phyloP scores from a whole-genome alignment of 148 eudicot genomes.

The Limonium bicolor region DNA sequence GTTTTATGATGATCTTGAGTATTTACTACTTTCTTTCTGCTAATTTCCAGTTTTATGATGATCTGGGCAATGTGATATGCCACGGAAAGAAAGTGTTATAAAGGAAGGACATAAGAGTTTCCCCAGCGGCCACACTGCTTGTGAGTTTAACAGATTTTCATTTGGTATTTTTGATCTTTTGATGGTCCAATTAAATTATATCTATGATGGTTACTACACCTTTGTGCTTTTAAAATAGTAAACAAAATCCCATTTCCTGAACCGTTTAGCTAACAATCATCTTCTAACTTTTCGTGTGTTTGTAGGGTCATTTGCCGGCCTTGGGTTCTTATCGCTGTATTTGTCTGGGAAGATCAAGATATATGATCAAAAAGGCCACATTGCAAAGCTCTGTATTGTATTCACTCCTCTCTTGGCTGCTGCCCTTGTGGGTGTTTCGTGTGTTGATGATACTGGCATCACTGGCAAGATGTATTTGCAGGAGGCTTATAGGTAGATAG shows the following conservation, averaged over 20 bases:
- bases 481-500: conserved; percentile 54
- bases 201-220: background rate
- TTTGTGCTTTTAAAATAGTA: background rate
- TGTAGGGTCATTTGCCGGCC: conserved; percentile 91
- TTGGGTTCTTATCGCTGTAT: conserved; percentile 68
- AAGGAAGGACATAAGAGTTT: conserved; percentile 95
- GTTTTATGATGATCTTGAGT: conserved; percentile 23
- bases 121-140: conserved; percentile 90
- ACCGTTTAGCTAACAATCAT: too few species aligned
- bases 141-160: conserved; percentile 28
- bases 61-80: conserved; percentile 34
- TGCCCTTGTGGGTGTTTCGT: conserved; percentile 67
- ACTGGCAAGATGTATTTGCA: conserved; percentile 83
- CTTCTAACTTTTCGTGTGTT: background rate
- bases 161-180: background rate
- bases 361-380: conserved; percentile 63
- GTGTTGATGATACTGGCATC: conserved; percentile 98
- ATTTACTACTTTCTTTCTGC: background rate
- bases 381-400: conserved; percentile 54
- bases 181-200: background rate
- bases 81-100: conserved; percentile 31
- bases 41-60: conserved; percentile 22
- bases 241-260: too few species aligned
- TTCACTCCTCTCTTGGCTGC: conserved; percentile 58
- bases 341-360: conserved; percentile 50